These are phyloP conservation scores for Fusarium nygamai DNA, from an alignment of 2,329 filamentous ascomycete species.

Conservation along the genomic window DNA sequence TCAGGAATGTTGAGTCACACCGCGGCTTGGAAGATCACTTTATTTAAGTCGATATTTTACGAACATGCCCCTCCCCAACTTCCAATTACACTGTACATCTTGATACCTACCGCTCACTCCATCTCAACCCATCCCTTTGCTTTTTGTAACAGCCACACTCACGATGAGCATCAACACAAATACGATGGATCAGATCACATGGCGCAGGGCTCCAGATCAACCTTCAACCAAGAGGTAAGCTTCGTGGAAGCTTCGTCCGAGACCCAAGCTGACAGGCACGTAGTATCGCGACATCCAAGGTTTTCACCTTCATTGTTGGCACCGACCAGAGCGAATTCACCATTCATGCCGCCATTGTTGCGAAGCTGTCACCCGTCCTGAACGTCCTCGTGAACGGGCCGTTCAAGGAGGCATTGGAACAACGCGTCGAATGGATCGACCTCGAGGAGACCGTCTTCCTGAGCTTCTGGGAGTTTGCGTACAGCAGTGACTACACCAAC, in stretches of 20 bases:
- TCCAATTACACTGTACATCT: accelerated
- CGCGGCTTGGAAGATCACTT: not conserved
- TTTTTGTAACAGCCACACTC: accelerated
- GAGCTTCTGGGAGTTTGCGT: not conserved
- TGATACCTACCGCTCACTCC: not conserved
- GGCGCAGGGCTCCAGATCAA: accelerated
- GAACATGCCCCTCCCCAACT: accelerated
- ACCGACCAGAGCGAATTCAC: accelerated
- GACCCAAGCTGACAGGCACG: not conserved
- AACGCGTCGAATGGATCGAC: not conserved
- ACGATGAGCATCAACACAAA: not conserved
- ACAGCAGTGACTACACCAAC: not conserved
- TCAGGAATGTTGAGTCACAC: not conserved
- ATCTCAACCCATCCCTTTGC: accelerated
- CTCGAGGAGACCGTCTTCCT: not conserved
- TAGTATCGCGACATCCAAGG: not conserved
- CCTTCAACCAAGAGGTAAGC: not conserved
- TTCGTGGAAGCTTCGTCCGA: accelerated
- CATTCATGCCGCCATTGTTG: accelerated
- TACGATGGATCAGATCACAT: accelerated
- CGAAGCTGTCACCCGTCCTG: not conserved
- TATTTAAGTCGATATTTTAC: not conserved
- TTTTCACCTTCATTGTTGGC: not conserved
- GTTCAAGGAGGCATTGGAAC: not conserved
- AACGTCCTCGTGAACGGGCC: not conserved